Conservation (phyloP, 2,329 filamentous ascomycete genomes). For the Xenoacremonium recifei region DNA sequence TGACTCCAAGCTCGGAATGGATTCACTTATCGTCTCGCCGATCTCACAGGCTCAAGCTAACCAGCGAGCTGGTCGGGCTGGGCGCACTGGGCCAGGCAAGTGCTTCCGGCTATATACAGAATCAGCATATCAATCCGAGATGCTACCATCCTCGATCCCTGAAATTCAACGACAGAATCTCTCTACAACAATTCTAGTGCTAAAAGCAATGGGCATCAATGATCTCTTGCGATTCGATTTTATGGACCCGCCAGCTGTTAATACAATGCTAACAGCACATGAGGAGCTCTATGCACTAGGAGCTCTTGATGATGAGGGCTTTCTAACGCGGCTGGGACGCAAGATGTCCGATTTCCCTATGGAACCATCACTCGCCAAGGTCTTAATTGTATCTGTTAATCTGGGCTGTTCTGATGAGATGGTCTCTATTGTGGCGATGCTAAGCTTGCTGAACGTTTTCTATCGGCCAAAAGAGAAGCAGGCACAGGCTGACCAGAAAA, state of each 20-base stretch:
- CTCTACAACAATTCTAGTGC: slow-evolving; percentile 89
- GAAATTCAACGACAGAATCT: slow-evolving; percentile 96
- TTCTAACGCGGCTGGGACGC: slow-evolving; percentile 84
- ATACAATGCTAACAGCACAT: slow-evolving; percentile 94
- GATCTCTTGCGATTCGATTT: slow-evolving; percentile 97
- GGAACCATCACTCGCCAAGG: slow-evolving; percentile 89
- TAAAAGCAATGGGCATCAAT: slow-evolving; percentile 99
- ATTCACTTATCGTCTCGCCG: slow-evolving; percentile 93
- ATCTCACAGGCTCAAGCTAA: slow-evolving; percentile 95
- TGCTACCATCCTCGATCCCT: slow-evolving; percentile 93
- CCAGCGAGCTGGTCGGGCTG: slow-evolving; percentile 87
- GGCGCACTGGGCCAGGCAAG: slow-evolving; percentile 89
- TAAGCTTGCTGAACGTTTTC: slow-evolving; percentile 83
- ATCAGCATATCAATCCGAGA: slow-evolving; percentile 91
- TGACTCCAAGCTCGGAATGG: slow-evolving; percentile 96
- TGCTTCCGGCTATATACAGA: slow-evolving; percentile 95
- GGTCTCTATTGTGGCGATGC: slow-evolving; percentile 91
- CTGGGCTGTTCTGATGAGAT: slow-evolving; percentile 91
- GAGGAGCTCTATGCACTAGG: slow-evolving; percentile 93
- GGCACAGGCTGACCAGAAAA: slow-evolving; percentile 93
- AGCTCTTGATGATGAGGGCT: slow-evolving; percentile 90
- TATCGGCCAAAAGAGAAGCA: slow-evolving; percentile 98
- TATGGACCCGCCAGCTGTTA: slow-evolving; percentile 96
- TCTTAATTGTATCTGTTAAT: slow-evolving; percentile 83
- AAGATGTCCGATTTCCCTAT: slow-evolving; percentile 99